Conservation (phyloP, 257 asterid species). For the Eustoma russellianum region DNA sequence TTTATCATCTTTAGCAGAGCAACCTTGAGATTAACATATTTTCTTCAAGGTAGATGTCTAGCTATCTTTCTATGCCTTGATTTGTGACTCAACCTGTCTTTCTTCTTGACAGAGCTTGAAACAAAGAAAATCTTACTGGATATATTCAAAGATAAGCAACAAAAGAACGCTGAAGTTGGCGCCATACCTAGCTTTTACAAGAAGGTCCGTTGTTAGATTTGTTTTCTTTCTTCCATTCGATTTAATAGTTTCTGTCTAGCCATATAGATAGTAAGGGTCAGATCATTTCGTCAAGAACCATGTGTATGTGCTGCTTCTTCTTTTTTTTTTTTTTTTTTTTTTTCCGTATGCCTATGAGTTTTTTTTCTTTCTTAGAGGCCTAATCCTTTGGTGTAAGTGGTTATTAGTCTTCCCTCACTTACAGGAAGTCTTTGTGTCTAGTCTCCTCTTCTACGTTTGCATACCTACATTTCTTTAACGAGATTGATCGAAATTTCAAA, state of each 20-base stretch:
- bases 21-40: neutral
- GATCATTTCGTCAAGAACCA: neutral
- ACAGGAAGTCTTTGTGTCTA: too few relatives aligned
- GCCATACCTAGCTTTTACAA: constrained; percentile 88
- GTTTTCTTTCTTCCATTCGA: neutral
- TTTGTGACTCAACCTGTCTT: neutral
- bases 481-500: too few relatives aligned
- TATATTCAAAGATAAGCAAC: constrained; percentile 93
- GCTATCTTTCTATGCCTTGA: neutral
- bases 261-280: neutral
- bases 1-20: too few relatives aligned
- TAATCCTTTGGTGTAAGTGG: too few relatives aligned
- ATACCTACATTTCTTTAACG: too few relatives aligned
- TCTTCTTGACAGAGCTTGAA: constrained; percentile 71
- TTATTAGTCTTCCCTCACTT: too few relatives aligned
- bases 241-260: neutral
- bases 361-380: too few relatives aligned
- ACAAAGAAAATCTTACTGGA: constrained; percentile 88
- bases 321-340: neutral
- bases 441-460: too few relatives aligned
- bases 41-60: neutral
- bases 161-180: constrained; percentile 87
- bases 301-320: neutral
- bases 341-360: too few relatives aligned
- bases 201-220: constrained; percentile 29